Base-by-base conservation (phyloP, 2,329 filamentous ascomycete species). In the Fusarium sp. region DNA sequence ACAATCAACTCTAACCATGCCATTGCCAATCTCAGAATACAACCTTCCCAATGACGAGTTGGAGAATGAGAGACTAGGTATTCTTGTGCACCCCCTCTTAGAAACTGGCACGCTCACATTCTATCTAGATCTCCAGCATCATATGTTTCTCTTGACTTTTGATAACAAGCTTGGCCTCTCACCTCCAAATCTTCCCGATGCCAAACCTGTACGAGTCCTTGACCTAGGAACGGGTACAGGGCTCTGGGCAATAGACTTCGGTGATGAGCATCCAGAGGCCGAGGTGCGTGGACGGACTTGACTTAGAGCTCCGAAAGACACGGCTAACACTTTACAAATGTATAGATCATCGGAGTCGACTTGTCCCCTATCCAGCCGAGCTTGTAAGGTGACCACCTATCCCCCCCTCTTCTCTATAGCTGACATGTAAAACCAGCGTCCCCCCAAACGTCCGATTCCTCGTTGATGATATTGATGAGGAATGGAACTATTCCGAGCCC, bases 31-130 rank as follows among this genome's bases (percentile, higher is more conserved):
- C 47, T 18, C 24, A 58, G 54, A 58, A 38, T 58, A 58, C 3
- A 24, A 58, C 16, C 31, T 58, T 24, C 54, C 54, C 14, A 58
- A 58, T 10, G 54, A 58, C 6, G 54, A 58, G 20, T 18, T 37
- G 22, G 54, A 58, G 54, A 58, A 58, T 58, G 54, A 58, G 22
- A 58, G 54, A 16, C 20, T 58, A 58, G 54, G 54, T 58, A 58
- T 38, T 35, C 4, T 13, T 3, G 2, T 52, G 4, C 54, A 58
- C 13, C 34, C n/a, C 34, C 9, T 24, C 5, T 18, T n/a, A 3
- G 14, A n/a, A 24, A 38, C 14, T n/a, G 3, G 14, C 34, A 29
- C 14, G 6, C 54, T 58, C 10, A 58, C 5, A 37, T 16, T 58
- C 20, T n/a, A 27, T 29, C 20, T n/a, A 58, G 54, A 58, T 9